Evolutionary conservation across 2,329 filamentous ascomycete species (phyloP), one percentile per base, ranked within the genome.

Genomic region (Fusarium coicis): DNA sequence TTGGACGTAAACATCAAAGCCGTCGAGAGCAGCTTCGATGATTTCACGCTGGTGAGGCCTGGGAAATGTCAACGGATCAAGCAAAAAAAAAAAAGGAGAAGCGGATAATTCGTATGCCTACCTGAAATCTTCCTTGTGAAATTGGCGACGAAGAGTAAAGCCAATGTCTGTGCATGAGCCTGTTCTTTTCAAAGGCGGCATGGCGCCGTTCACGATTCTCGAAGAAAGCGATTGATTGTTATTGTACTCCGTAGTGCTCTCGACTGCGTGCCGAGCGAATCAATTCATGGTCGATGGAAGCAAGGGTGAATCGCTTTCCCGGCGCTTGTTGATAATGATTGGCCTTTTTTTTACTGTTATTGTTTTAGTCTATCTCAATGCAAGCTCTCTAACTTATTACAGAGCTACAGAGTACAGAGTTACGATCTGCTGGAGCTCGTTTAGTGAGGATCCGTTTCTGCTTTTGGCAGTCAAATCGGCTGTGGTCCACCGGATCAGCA

Each of bases 1-100:
- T 82, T 98, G 96, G 2, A 98, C 88, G 79, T 97, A 98, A 47
- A 98, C 93, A 91, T 98, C 96, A 71, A 95, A 88, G 21, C 94
- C 93, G 63, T 93, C 90, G 14, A 98, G 86, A 6, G 93, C 93
- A 12, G 94, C 93, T 65, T 88, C 87, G 62, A 98, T 96, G 63
- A 98, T 95, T 78, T 98, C 95, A 67, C 93, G 90, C 80, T 98
- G 96, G 42, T 93, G 85, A 16, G 95, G 94, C 76, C 94, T 95
- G 68, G 68, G 19, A 47, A 58, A 42, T n/a, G 43, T 40, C 49
- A 46, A 30, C 36, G 43, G 72, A 23, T 70, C 44, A 21, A 34
- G 12, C 18, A 44, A 50, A 39, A 47, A 23, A 30, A 30, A 47
- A 47, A 23, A 36, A 14, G 30, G 18, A 10, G 34, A 30, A 28